phyloP scores from a whole-genome alignment of 306 rosid species.

The Quercus engelmannii region DNA sequence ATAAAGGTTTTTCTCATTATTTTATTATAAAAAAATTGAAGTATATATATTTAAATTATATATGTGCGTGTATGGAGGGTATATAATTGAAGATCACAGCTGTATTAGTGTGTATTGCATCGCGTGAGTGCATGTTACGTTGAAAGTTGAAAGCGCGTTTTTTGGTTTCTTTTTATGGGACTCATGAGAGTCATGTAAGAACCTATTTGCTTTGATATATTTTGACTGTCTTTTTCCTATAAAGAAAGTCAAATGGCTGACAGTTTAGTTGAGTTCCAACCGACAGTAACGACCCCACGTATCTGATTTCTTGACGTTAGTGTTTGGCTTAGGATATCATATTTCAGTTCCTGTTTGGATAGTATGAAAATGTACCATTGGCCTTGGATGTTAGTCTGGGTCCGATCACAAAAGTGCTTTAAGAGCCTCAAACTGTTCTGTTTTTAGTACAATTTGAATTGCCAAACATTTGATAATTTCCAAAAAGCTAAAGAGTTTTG shows the following conservation, averaged over 20 bases:
- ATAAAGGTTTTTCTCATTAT: slow-evolving; percentile 6
- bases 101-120: slow-evolving; percentile 35
- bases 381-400: background rate
- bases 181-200: background rate
- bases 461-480: too few relatives aligned
- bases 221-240: background rate
- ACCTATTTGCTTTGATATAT: background rate
- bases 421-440: too few relatives aligned
- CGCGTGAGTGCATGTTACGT: slow-evolving; percentile 45
- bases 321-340: background rate
- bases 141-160: slow-evolving; percentile 64
- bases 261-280: background rate
- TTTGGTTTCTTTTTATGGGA: slow-evolving; percentile 21
- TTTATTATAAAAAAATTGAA: slow-evolving; percentile 2
- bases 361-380: background rate
- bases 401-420: too few relatives aligned
- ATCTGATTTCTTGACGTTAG: background rate
- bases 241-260: slow-evolving; percentile 2
- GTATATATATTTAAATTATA: background rate
- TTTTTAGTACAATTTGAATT: too few relatives aligned
- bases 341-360: background rate
- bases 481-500: too few relatives aligned
- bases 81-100: slow-evolving; percentile 51
- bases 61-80: background rate
- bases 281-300: slow-evolving; percentile 26